Evolutionary conservation across 2,329 filamentous ascomycete species (phyloP).

Genomic region (Monascus ruber): DNA sequence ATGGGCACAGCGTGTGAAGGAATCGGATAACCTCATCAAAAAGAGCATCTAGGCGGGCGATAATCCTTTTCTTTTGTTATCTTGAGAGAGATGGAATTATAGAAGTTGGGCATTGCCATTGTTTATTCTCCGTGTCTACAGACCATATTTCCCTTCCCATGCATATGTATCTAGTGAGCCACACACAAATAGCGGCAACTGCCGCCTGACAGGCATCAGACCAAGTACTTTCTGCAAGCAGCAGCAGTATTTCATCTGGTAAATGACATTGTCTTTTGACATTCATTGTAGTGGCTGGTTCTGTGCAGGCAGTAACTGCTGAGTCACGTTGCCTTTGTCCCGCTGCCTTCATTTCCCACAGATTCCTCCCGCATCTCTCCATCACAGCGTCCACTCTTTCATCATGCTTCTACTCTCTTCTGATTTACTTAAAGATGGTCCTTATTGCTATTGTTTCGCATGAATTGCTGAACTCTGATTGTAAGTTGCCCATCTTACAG

Average conservation of each 20-base stretch:
- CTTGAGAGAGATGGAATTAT: no score
- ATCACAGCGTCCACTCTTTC: neutral
- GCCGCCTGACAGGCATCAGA: no score
- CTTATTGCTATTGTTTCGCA: neutral
- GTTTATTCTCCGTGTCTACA: no score
- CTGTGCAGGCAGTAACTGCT: neutral
- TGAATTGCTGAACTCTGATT: neutral
- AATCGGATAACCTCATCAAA: slow-evolving; percentile 36
- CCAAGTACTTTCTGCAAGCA: no score
- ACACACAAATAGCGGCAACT: no score
- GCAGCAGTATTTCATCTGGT: no score
- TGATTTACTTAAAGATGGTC: neutral
- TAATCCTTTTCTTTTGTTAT: no score
- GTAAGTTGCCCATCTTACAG: neutral
- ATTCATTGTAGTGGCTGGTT: neutral
- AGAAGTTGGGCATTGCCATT: no score
- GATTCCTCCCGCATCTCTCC: neutral
- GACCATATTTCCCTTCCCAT: no score
- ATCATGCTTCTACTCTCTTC: neutral
- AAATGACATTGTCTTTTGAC: no score
- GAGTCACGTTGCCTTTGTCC: neutral
- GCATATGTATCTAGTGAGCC: no score
- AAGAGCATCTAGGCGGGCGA: slow-evolving; percentile 8
- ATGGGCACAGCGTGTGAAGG: slow-evolving; percentile 40
- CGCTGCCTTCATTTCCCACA: neutral